Base-by-base conservation (phyloP, 495 filamentous ascomycete genomes). In the Penicillium tannophilum region DNA sequence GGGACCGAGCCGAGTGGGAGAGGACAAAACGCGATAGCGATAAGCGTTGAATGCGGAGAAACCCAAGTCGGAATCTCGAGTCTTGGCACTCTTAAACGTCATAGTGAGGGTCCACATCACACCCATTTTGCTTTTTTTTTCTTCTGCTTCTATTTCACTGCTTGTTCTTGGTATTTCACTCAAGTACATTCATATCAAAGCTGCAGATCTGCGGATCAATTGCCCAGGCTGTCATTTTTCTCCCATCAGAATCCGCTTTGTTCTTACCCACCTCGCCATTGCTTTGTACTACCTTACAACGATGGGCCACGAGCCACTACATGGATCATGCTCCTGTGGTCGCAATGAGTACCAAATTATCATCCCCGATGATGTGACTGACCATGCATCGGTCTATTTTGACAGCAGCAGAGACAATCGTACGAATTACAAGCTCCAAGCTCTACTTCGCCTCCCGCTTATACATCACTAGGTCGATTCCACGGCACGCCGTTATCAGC, bases 301-400 rank as follows among this genome's bases (percentile, higher is more conserved):
- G 56, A 74, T 68, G 68, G 53, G 66, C 56, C 61, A 73, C 54
- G 78, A 79, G 39, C 78, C 76, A 23, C 82, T 97, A 26, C 82
- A 79, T 53, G 92, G 92, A 56, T 81, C 86, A 67, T 97, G 92
- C 73, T 84, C 87, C 26, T 97, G 92, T 71, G 91, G 91, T 42
- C 86, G 92, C 30, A 96, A 93, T 66, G 82, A 86, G 60, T 97
- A 95, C 72, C 79, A 83, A 17, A 84, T 97, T 56, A 72, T 81
- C 28, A 79, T 92, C 30, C 91, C 92, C 3, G 62, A 75, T 4
- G 63, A 83, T 59, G 71, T 81, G 42, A 70, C 72, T 14, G 73
- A 84, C 33, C 70, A 78, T 45, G 85, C 88, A 23, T 79, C 84
- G 47, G 81, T 96, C 8, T 82, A 90, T 61, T 91, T 92, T 65